Evolutionary conservation across 129 eudicot species (phyloP).

Genomic region (Tagetes patula): DNA sequence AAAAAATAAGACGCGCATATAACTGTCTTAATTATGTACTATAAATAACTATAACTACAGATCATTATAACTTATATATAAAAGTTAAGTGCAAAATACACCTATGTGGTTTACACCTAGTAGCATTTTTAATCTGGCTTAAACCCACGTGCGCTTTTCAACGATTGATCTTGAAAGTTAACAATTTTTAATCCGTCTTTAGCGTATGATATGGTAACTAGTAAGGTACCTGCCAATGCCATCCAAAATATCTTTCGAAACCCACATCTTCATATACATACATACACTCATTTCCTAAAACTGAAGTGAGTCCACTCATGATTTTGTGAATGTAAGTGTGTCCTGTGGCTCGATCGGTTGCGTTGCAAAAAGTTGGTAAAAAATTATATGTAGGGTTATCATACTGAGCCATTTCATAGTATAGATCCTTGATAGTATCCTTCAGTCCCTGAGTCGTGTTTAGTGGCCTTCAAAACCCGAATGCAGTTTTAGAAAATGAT

Average conservation of each 20-base stretch:
- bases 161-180: no score
- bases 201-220: no score
- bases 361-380: slow-evolving; percentile 30
- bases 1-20: no score
- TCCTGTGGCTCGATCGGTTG: slow-evolving; percentile 28
- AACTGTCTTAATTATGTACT: no score
- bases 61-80: no score
- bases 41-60: no score
- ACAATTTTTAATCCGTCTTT: no score
- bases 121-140: no score
- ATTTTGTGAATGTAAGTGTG: slow-evolving; percentile 25
- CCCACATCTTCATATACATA: neutral
- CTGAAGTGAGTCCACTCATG: slow-evolving; percentile 21
- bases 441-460: slow-evolving; percentile 25
- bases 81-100: no score
- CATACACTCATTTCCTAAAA: slow-evolving; percentile 10
- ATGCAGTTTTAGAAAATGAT: neutral
- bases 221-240: slow-evolving; percentile 47
- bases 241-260: slow-evolving; percentile 8
- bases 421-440: slow-evolving; percentile 2
- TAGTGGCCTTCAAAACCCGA: slow-evolving; percentile 25
- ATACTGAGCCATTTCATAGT: slow-evolving; percentile 29
- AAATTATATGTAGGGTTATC: slow-evolving; percentile 15
- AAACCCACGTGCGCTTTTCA: no score
- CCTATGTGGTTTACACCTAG: no score